Base-by-base conservation (phyloP, 768 basidiomycete species). In the Mycena belliarum region DNA sequence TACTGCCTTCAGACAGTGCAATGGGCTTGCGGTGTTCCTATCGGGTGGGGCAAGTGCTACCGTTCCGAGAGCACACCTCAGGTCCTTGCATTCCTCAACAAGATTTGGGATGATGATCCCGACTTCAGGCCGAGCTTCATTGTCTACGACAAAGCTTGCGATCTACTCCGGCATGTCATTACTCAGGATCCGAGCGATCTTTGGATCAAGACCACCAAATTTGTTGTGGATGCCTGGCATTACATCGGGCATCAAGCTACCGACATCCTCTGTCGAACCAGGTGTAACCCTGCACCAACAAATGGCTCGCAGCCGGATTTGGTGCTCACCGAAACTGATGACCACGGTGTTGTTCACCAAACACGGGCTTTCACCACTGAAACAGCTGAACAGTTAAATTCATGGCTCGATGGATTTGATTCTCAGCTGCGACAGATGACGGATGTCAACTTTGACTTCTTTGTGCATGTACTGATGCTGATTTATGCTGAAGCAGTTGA, bases 51-150 rank as follows among this genome's bases (percentile, higher is more conserved):
- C 3, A 46, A 46, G 20, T 46, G 25, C 15, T 46, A 46, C 14
- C 44, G 44, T 26, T 46, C 44, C 3, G 44, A 46, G n/a, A 46
- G 44, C 44, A 57, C 24, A 28, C 9, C 6, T 49, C 63, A 64
- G 43, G 65, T 52, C 11, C n/a, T 52, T 0, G 29, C 14, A 0
- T 24, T 52, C 37, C 29, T 52, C 23, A 23, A 52, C 24, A 8
- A 5, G 20, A 52, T 52, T 14, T 44, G 51, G 51, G 42, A 23
- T 0, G 32, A 44, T 7, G 6, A 44, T 21, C 51, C 51, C 0
- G 10, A 43, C 0, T 32, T 24, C 3, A 32, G 11, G 6, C 51
- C 51, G 1, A 44, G 51, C 29, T 52, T 52, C 23, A 33, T 52
- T 10, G 42, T 24, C 2, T 52, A 52, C 20, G 40, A 52, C 41